A percentile compares a stretch with the other conserved stretches of the same genome.
Conservation (phyloP, 257 asterid species). For the Cinchona pubescens region DNA sequence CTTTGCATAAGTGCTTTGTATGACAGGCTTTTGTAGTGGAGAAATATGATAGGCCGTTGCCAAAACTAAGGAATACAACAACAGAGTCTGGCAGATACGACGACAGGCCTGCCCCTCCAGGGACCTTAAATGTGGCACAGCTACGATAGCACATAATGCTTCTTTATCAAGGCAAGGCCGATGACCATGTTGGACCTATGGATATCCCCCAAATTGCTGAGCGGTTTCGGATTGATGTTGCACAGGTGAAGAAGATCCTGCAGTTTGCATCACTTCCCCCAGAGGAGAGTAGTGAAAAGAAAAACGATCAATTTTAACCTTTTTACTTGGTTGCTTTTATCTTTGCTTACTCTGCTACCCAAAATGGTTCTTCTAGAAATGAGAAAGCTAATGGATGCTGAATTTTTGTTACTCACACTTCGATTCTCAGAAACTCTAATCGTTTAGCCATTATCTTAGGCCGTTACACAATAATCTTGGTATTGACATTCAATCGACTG, state of each 20-base stretch:
- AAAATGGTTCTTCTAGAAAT: not conserved
- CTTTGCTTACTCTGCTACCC: not conserved
- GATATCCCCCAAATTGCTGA: constrained; percentile 53
- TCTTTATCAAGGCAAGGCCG: constrained; percentile 67
- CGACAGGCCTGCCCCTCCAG: constrained; percentile 69
- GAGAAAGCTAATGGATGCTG: not conserved
- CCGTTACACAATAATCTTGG: not conserved
- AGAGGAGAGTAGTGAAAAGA: constrained; percentile 44
- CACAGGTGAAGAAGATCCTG: constrained; percentile 64
- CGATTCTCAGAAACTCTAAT: not conserved
- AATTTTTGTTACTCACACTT: not conserved
- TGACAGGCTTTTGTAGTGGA: constrained; percentile 75
- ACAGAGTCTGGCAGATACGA: constrained; percentile 63
- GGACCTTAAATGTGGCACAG: constrained; percentile 71
- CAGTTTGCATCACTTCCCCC: constrained; percentile 68
- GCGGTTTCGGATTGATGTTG: constrained; percentile 50
- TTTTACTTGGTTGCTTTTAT: not conserved
- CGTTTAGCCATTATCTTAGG: not conserved
- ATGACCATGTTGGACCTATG: constrained; percentile 62
- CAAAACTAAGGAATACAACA: constrained; percentile 75
- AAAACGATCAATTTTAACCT: constrained; percentile 18
- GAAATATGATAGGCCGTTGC: constrained; percentile 66
- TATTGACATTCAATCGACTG: not conserved
- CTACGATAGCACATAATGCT: constrained; percentile 69
- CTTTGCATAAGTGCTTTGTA: constrained; percentile 5